Percentiles rank a stretch among this genome's conserved stretches.
These are phyloP conservation scores for Suillus placidus DNA, from an alignment of 768 basidiomycete genomes.

Conservation along the genomic window DNA sequence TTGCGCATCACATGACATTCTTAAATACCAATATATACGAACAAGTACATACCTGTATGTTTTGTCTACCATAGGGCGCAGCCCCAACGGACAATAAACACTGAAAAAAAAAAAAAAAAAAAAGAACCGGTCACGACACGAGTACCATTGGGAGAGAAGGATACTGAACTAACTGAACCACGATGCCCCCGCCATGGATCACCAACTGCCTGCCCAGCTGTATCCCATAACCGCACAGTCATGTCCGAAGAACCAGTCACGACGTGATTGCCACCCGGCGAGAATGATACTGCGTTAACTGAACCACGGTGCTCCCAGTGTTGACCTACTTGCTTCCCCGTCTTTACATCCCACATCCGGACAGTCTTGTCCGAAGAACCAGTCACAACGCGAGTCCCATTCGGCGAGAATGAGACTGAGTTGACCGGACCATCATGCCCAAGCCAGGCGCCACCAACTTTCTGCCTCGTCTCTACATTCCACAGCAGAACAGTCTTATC, in stretches of 20 bases:
- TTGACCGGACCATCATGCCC: conserved; percentile 6
- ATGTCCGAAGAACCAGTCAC: conserved; percentile 19
- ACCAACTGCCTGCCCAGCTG: conserved; percentile 11
- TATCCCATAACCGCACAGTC: conserved; percentile 27
- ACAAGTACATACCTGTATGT: no score
- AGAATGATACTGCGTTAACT: conserved; percentile 8
- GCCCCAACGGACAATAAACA: no score
- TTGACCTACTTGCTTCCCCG: neutral
- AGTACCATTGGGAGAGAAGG: conserved; percentile 6
- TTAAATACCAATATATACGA: no score
- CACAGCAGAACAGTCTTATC: conserved; percentile 5
- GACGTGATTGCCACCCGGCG: neutral
- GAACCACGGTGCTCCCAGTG: neutral
- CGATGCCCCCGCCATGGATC: neutral
- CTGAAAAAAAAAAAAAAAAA: no score
- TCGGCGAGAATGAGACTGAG: conserved; percentile 14
- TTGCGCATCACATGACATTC: no score
- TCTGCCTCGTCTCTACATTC: conserved; percentile 4
- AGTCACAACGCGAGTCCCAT: conserved; percentile 3
- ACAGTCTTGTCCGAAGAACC: neutral
- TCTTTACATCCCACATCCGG: neutral
- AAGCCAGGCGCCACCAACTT: neutral
- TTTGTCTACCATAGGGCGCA: no score
- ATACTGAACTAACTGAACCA: neutral
- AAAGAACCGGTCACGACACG: conserved; percentile 2